phyloP scores from a whole-genome alignment of 768 basidiomycete species.

The Leccinum sublutescens region DNA sequence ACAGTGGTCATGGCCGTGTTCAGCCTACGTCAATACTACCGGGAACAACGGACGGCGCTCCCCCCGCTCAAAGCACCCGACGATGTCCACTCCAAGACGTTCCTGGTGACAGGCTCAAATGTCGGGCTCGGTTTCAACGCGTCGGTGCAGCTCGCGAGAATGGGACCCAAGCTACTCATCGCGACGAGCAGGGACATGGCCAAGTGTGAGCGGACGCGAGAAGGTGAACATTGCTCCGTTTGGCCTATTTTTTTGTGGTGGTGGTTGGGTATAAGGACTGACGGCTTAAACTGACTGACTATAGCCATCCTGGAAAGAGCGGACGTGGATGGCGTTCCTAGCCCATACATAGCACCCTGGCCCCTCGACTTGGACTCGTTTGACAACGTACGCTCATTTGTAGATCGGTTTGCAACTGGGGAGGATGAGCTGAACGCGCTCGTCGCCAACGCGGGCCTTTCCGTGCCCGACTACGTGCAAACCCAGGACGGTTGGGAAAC shows the following conservation, averaged over 20 bases:
- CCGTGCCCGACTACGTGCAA: constrained; percentile 11
- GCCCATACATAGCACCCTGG: constrained; percentile 26
- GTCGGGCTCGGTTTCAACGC: constrained; percentile 34
- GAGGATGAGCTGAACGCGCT: constrained; percentile 26
- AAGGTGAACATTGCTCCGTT: constrained; percentile 4
- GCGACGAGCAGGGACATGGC: constrained; percentile 32
- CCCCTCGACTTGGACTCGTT: constrained; percentile 33
- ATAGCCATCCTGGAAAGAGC: constrained; percentile 15
- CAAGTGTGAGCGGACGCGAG: constrained; percentile 20
- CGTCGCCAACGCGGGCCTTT: constrained; percentile 31
- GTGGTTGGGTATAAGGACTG: not conserved
- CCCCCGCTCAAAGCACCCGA: constrained; percentile 5
- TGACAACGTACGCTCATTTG: constrained; percentile 31
- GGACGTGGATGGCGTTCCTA: not conserved
- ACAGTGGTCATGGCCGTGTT: not conserved
- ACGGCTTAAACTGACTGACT: not conserved
- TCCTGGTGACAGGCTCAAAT: constrained; percentile 50
- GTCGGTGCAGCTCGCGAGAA: constrained; percentile 29
- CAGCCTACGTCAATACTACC: constrained; percentile 8
- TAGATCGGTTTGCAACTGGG: constrained; percentile 26
- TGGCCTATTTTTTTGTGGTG: no score
- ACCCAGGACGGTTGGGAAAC: constrained; percentile 47
- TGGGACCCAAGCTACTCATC: constrained; percentile 31
- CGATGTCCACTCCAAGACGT: constrained; percentile 44
- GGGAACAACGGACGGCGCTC: constrained; percentile 22